Evolutionary conservation across 1,139 yeast species (phyloP).

Genomic region (Pichia sp.): DNA sequence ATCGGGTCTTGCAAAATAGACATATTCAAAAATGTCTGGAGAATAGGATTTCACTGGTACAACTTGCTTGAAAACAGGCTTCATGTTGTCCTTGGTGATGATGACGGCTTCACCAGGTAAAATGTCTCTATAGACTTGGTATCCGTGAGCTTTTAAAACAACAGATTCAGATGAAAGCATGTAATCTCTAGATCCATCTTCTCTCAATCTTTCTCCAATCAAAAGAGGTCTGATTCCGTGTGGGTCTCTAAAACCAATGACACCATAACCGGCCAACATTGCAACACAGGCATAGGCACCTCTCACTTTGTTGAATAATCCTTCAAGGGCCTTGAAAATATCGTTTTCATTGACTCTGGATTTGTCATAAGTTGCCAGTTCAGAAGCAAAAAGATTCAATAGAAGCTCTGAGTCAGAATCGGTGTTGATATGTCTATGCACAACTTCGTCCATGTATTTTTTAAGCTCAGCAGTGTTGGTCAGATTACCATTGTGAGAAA

Average conservation of each 20-base stretch:
- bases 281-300: conserved; percentile 97
- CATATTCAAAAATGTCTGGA: conserved; percentile 96
- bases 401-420: conserved; percentile 92
- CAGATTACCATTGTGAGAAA: conserved; percentile 92
- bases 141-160: conserved; percentile 91
- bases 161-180: conserved; percentile 96
- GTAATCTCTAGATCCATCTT: conserved; percentile 73
- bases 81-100: conserved; percentile 61
- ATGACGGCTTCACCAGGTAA: conserved; percentile 96
- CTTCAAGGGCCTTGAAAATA: conserved; percentile 76
- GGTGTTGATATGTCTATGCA: conserved; percentile 94
- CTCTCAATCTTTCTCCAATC: conserved; percentile 66
- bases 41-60: conserved; percentile 73
- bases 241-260: conserved; percentile 95
- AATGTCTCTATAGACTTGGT: conserved; percentile 68
- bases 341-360: conserved; percentile 89
- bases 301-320: conserved; percentile 70
- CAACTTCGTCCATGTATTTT: conserved; percentile 80
- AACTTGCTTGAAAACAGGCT: conserved; percentile 81
- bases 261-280: conserved; percentile 92
- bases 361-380: conserved; percentile 85
- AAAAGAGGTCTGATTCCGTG: conserved; percentile 91
- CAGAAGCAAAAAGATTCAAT: conserved; percentile 84
- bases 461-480: conserved; percentile 78
- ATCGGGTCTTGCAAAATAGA: conserved; percentile 96